Conservation (phyloP, 352 stramenopile species). For the Aphanomyces cochlioides region DNA sequence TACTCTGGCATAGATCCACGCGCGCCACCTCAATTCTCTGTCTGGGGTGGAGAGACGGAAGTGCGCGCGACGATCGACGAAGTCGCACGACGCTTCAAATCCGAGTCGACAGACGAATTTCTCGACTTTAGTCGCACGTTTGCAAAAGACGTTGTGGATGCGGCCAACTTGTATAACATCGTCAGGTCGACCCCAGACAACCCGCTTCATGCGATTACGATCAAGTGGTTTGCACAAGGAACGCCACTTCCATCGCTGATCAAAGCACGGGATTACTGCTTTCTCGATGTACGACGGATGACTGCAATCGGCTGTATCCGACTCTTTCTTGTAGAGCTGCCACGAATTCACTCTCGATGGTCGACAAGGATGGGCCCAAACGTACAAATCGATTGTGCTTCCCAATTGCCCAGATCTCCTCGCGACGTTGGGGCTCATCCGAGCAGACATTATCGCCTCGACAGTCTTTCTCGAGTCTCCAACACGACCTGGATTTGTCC, state of each 20-base stretch:
- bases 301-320: too few species aligned
- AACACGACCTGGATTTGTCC: neutral
- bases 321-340: neutral
- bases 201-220: neutral
- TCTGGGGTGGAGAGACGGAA: neutral
- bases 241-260: neutral
- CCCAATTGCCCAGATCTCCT: neutral
- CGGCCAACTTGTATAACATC: neutral
- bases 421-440: neutral
- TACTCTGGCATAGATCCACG: neutral
- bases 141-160: neutral
- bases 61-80: conserved; percentile 1
- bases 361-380: neutral
- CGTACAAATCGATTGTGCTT: conserved; percentile 1
- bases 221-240: conserved; percentile 4
- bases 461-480: neutral
- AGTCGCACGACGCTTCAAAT: neutral
- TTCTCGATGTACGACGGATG: neutral
- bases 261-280: conserved; percentile 4
- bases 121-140: neutral
- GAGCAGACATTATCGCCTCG: neutral
- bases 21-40: neutral
- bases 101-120: neutral
- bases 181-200: neutral
- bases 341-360: conserved; percentile 6